Conservation (phyloP, 306 rosid species). For the Malus asiatica region DNA sequence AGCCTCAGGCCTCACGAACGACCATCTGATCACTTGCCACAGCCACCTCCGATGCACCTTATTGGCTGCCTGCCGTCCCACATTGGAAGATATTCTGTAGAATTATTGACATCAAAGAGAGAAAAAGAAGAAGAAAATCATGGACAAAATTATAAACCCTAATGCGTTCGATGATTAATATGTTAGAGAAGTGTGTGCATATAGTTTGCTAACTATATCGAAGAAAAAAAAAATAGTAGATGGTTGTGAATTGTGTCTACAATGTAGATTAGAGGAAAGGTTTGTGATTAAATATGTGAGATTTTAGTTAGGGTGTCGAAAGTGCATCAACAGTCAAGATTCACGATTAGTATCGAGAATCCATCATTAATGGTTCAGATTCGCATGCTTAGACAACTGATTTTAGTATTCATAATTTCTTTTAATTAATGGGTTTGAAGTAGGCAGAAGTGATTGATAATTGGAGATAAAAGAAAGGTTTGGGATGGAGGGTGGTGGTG, state of each 20-base stretch:
- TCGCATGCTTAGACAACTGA: background rate
- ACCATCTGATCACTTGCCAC: conserved; percentile 82
- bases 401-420: background rate
- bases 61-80: conserved; percentile 24
- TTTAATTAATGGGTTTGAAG: conserved; percentile 12
- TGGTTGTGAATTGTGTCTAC: conserved; percentile 27
- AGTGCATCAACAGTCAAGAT: background rate
- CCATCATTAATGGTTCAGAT: too few species aligned
- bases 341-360: too few species aligned
- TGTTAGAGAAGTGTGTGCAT: conserved; percentile 27
- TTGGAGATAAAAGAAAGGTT: conserved; percentile 15
- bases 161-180: conserved; percentile 9
- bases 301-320: background rate
- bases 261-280: background rate
- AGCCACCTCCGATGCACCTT: conserved; percentile 73
- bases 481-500: conserved; percentile 11
- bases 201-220: conserved; percentile 48
- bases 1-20: conserved; percentile 87
- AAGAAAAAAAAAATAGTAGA: background rate
- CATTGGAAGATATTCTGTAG: conserved; percentile 24
- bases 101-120: conserved; percentile 9
- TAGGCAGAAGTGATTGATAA: conserved; percentile 12
- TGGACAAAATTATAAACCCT: conserved; percentile 19
- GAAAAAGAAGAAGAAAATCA: background rate
- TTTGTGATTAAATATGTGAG: background rate